Evolutionary conservation across 2,329 filamentous ascomycete genomes (phyloP).

Genomic region (Fusarium proliferatum): DNA sequence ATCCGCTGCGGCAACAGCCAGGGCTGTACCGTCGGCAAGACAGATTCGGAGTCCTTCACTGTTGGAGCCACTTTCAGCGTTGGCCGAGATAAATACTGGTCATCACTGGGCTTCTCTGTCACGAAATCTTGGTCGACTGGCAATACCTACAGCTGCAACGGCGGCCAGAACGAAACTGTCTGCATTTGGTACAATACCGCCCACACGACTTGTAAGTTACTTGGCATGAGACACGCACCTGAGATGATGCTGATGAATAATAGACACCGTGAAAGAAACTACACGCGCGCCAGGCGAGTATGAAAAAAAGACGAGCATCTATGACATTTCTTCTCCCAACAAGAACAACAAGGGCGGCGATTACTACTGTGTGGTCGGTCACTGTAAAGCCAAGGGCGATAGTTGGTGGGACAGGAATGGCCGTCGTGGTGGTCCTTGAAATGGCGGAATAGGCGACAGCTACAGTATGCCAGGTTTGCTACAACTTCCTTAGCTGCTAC

Average conservation of each 20-base stretch:
- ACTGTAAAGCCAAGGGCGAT: not conserved
- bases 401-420: not conserved
- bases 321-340: not conserved
- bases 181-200: not conserved
- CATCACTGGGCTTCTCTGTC: not conserved
- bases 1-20: not conserved
- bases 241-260: not conserved
- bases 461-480: too few species aligned
- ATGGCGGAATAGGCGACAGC: not conserved
- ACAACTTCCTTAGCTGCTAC: too few species aligned
- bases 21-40: not conserved
- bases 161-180: not conserved
- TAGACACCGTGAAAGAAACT: not conserved
- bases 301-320: not conserved
- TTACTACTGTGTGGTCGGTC: not conserved
- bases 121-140: not conserved
- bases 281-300: not conserved
- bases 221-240: not conserved
- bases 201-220: not conserved
- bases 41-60: not conserved
- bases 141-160: not conserved
- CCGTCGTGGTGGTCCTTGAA: not conserved
- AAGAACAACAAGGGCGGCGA: not conserved
- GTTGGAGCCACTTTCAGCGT: accelerated
- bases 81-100: not conserved